Base-by-base conservation (phyloP, 2,329 filamentous ascomycete species). In the Microsporum audouinii region DNA sequence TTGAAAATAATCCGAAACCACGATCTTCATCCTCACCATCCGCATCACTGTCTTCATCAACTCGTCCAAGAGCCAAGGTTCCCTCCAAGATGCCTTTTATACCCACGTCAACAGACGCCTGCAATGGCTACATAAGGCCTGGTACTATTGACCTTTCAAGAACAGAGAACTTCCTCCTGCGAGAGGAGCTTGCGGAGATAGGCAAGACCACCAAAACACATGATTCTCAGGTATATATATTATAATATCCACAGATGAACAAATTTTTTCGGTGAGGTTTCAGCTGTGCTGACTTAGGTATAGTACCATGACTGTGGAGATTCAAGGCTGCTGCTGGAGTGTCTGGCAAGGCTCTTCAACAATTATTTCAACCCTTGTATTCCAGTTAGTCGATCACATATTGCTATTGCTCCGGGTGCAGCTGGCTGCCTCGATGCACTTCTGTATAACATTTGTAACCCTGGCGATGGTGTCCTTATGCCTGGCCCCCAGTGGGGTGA, bases 391-490 rank as follows among this genome's bases (percentile, higher is more conserved):
- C 36, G 65, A 5, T 56, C 61, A 29, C 68, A 71, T 31, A 33
- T 72, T 1, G 60, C 59, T 1, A 62, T 62, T 1, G 68, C 61
- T 3, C 64, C 68, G 8, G 68, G 68, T 7, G 66, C 61, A 4
- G 43, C 51, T 7, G 53, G 59, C 2, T 62, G 58, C 41, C 57
- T 72, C 27, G 68, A 74, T 27, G 64, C 69, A 5, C 58, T 75
- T 6, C 58, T 75, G 2, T 67, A 65, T 58, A 70, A 69, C 36
- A 70, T 75, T 23, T 73, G 71, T 61, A 70, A 73, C 6, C 43
- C 66, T 1, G 72, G 70, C 23, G 72, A 74, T 57, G 70, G 69
- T 0, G 60, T 73, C 0, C 63, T 75, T 0, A 61, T 74, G 2
- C 66, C 68, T 1, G 67, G 61, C 2, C 71, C 71, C 27, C 72